Evolutionary conservation across 2,329 filamentous ascomycete species (phyloP), one percentile per base, ranked within the genome.

Genomic region (Xylaria sp.): DNA sequence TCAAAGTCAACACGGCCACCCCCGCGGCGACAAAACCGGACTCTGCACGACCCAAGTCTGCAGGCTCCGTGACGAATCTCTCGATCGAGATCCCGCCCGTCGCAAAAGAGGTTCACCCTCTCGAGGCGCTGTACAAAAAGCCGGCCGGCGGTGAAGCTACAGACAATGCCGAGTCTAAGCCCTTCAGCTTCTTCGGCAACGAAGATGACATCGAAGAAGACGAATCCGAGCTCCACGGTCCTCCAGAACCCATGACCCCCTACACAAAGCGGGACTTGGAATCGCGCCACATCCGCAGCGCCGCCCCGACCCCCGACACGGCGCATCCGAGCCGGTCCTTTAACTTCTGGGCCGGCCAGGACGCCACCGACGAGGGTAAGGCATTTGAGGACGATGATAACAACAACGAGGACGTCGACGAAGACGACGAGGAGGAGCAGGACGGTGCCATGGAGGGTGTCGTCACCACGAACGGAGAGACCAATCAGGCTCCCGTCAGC

Each of bases 271-370:
- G 87, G 66, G 93, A 97, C 66, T 79, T 93, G 35, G 87, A 91
- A 67, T 85, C 80, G 75, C 83, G 92, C 63, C 84, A 83, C 54
- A 71, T 90, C n/a, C 83, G 94, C 58, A 97, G 92, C 71, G 92
- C 92, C 4, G 94, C 94, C 2, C 94, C 94, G 0, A 99, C 94
- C 0, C 94, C 94, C 0, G 94, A 99, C 71, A 97, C 94, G 0
- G 91, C 91, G 1, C 86, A 92, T 61, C 86, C 90, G 1, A 85
- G 80, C 47, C 83, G 85, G 34, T 81, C 78, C 59, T 87, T 88
- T 69, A 78, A 80, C 63, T 79, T 87, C 30, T 86, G 83, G 80
- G 74, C 80, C 47, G 76, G 69, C 7, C 60, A 66, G 8, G 64
- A 59, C 9, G 61, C 64, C 5, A 55, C 56, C 1, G 66, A 65